Percentiles rank a stretch among this genome's conserved stretches.
These are phyloP conservation scores for Microdochium trichocladiopsis DNA, from an alignment of 2,329 filamentous ascomycete genomes.

Conservation along the genomic window DNA sequence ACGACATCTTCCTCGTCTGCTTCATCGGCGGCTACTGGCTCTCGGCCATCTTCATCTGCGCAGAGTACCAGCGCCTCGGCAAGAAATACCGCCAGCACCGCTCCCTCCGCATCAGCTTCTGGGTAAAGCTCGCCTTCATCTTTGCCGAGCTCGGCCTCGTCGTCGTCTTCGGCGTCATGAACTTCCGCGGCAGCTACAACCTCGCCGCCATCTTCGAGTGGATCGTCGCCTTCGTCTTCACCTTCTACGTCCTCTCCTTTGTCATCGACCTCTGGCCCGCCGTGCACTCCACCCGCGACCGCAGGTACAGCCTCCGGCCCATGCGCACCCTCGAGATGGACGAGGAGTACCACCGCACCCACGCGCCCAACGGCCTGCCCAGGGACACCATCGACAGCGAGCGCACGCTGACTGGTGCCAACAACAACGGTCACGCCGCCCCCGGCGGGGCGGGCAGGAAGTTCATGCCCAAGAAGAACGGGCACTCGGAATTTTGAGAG, in stretches of 20 bases:
- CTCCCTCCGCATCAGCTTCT: slow-evolving; percentile 73
- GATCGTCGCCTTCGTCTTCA: slow-evolving; percentile 76
- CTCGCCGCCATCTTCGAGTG: slow-evolving; percentile 73
- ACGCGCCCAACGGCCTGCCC: not conserved
- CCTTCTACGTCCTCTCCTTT: slow-evolving; percentile 82
- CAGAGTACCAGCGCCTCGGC: slow-evolving; percentile 82
- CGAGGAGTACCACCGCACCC: not conserved
- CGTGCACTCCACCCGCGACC: slow-evolving; percentile 47
- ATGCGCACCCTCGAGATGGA: not conserved
- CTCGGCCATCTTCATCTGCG: slow-evolving; percentile 81
- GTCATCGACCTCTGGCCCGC: slow-evolving; percentile 81
- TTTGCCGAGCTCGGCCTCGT: slow-evolving; percentile 69
- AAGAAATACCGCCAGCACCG: slow-evolving; percentile 70
- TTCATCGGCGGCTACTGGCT: slow-evolving; percentile 86
- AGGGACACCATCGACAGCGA: not conserved
- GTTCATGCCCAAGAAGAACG: not conserved
- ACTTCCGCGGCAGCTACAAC: slow-evolving; percentile 45
- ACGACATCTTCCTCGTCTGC: slow-evolving; percentile 70
- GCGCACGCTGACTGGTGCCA: not conserved
- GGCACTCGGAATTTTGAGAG: not conserved
- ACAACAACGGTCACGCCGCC: not conserved
- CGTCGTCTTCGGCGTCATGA: slow-evolving; percentile 61
- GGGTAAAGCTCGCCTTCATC: slow-evolving; percentile 81
- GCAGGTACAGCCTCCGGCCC: slow-evolving; percentile 8
- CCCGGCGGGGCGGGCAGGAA: not conserved